phyloP scores from a whole-genome alignment of 768 basidiomycete genomes.

The Boletus rex-veris region DNA sequence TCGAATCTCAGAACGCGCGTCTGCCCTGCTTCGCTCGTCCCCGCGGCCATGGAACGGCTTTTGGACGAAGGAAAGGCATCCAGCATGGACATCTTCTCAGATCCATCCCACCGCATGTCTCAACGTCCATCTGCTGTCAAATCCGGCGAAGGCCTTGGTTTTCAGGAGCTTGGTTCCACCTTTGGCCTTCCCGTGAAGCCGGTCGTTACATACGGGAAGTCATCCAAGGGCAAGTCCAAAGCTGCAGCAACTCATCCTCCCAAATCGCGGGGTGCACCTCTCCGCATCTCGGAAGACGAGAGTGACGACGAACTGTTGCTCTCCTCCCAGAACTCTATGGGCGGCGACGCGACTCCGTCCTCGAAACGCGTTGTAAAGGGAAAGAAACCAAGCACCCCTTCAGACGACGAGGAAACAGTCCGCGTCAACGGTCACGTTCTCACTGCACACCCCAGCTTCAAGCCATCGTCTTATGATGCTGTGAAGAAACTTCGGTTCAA shows the following conservation, averaged over 20 bases:
- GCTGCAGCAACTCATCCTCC: background rate
- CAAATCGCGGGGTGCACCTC: background rate
- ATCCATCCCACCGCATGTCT: slow-evolving; percentile 20
- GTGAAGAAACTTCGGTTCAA: slow-evolving; percentile 32
- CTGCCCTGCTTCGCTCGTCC: background rate
- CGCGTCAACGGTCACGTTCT: slow-evolving; percentile 14
- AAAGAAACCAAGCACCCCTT: background rate
- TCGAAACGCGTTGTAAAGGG: slow-evolving; percentile 12
- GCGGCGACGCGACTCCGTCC: slow-evolving; percentile 5
- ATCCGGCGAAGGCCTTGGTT: slow-evolving; percentile 25
- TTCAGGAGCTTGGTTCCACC: slow-evolving; percentile 24
- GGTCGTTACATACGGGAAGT: background rate
- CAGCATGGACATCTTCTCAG: slow-evolving; percentile 5
- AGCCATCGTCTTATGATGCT: slow-evolving; percentile 7
- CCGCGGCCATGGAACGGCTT: slow-evolving; percentile 25
- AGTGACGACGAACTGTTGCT: slow-evolving; percentile 32
- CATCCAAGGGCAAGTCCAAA: slow-evolving; percentile 13
- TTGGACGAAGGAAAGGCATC: background rate
- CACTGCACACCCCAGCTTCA: slow-evolving; percentile 23
- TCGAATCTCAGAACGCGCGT: background rate
- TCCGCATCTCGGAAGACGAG: slow-evolving; percentile 1
- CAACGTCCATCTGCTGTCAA: slow-evolving; percentile 24
- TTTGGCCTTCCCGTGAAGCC: slow-evolving; percentile 8
- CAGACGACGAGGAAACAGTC: slow-evolving; percentile 8
- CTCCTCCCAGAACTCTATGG: slow-evolving; percentile 21